Conservation (phyloP, 2,329 filamentous ascomycete species). For the Colletotrichum lindemuthianum region DNA sequence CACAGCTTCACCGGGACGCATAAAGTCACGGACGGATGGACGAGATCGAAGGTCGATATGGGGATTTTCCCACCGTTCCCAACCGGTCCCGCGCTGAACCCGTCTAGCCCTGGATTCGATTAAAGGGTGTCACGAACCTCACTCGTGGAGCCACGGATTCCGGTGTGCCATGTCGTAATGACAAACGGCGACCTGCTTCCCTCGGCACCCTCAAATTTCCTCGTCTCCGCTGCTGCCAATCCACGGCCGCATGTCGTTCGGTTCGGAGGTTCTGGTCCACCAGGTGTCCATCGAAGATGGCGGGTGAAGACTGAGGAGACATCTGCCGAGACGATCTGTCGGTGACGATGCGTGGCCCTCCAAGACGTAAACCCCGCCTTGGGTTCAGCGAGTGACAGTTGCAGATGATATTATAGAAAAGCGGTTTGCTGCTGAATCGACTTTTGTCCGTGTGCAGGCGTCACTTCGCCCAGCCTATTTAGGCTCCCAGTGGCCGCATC, state of each 20-base stretch:
- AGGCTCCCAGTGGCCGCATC: constrained; percentile 1
- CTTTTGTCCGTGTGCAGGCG: not conserved
- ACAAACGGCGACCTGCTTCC: constrained; percentile 15
- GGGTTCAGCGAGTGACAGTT: not conserved
- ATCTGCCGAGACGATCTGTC: not conserved
- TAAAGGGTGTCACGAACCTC: constrained; percentile 12
- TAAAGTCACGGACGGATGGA: constrained; percentile 6
- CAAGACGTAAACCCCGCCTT: not conserved
- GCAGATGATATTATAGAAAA: not conserved
- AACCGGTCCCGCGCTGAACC: constrained; percentile 1
- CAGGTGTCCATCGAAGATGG: not conserved
- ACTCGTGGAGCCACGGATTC: not conserved
- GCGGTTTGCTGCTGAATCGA: not conserved
- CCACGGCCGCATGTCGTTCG: not conserved
- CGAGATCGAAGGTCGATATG: constrained; percentile 8
- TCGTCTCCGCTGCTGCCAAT: constrained; percentile 19
- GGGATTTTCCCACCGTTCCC: not conserved
- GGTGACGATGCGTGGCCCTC: not conserved
- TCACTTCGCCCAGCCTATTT: not conserved
- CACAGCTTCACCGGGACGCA: constrained; percentile 15
- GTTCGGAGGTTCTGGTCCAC: not conserved
- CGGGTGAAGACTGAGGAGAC: no score
- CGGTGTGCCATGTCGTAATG: constrained; percentile 27
- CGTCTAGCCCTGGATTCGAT: constrained; percentile 19
- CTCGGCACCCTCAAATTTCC: constrained; percentile 29